A percentile compares a stretch with the other conserved stretches of the same genome.
Conservation (phyloP, 2,329 filamentous ascomycete genomes). For the Hymenoscyphus occultus region DNA sequence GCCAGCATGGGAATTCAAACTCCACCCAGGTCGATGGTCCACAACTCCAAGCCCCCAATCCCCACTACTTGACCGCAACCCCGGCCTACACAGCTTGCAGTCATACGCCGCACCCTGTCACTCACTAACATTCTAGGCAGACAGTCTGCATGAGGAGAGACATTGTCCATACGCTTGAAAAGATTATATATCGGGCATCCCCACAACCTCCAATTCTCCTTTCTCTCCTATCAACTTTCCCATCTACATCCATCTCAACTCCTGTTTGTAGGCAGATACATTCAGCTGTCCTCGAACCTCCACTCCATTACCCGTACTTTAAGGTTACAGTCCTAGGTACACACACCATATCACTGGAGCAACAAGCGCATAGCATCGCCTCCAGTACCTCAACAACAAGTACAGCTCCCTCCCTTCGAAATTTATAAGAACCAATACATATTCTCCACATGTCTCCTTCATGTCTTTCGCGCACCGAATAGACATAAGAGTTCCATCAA, state of each 20-base stretch:
- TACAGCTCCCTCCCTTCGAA: constrained; percentile 20
- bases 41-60: not conserved
- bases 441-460: constrained; percentile 31
- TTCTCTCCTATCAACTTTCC: constrained; percentile 18
- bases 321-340: constrained; percentile 5
- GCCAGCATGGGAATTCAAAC: not conserved
- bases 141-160: constrained; percentile 8
- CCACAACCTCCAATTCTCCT: constrained; percentile 12
- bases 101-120: constrained; percentile 7
- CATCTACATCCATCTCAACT: constrained; percentile 10
- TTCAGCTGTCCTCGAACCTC: constrained; percentile 9
- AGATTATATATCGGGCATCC: constrained; percentile 18
- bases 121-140: constrained; percentile 13
- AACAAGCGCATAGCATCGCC: constrained; percentile 12
- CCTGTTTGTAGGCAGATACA: constrained; percentile 15
- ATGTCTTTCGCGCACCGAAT: constrained; percentile 33
- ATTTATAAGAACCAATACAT: constrained; percentile 15
- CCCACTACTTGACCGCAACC: constrained; percentile 1
- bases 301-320: not conserved
- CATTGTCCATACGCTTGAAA: constrained; percentile 3
- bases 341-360: constrained; percentile 1
- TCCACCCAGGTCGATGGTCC: not conserved
- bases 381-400: constrained; percentile 18
- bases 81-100: not conserved
- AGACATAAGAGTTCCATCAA: constrained; percentile 30